Conservation (phyloP, 257 asterid genomes). For the Capsicum chinense region DNA sequence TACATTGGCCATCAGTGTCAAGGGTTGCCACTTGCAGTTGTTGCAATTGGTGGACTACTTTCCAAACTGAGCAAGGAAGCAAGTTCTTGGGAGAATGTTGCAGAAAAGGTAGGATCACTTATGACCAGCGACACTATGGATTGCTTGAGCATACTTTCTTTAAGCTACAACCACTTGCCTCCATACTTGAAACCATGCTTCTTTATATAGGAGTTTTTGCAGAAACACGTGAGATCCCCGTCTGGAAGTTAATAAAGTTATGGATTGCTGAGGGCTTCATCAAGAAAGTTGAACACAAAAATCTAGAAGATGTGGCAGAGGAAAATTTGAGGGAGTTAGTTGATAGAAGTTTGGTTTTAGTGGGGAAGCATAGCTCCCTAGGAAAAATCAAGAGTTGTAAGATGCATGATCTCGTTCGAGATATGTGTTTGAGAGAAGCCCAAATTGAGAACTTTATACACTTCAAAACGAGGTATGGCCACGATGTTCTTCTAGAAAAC, state of each 20-base stretch:
- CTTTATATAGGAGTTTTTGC: conserved; percentile 6
- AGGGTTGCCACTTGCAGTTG: conserved; percentile 26
- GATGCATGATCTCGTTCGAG: conserved; percentile 23
- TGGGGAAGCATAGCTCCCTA: not conserved
- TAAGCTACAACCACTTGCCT: conserved; percentile 29
- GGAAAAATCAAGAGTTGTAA: not conserved
- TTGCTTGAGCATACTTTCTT: not conserved
- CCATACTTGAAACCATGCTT: conserved; percentile 13
- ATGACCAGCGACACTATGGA: not conserved
- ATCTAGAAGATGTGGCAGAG: conserved; percentile 6
- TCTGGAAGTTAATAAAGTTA: not conserved
- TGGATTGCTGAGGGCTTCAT: conserved; percentile 20
- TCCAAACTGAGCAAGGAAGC: not conserved
- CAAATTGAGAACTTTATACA: not conserved
- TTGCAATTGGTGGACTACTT: conserved; percentile 10
- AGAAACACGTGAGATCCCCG: not conserved
- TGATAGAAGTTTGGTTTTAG: not conserved
- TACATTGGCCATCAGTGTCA: not conserved
- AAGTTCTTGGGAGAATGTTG: not conserved
- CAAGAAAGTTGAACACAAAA: not conserved
- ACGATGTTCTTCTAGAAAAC: not conserved
- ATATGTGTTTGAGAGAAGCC: conserved; percentile 1
- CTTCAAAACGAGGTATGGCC: not conserved
- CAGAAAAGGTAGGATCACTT: not conserved
- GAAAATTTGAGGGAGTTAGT: not conserved